Base-by-base conservation (phyloP, 768 basidiomycete genomes). In the Tephrocybe sp. region DNA sequence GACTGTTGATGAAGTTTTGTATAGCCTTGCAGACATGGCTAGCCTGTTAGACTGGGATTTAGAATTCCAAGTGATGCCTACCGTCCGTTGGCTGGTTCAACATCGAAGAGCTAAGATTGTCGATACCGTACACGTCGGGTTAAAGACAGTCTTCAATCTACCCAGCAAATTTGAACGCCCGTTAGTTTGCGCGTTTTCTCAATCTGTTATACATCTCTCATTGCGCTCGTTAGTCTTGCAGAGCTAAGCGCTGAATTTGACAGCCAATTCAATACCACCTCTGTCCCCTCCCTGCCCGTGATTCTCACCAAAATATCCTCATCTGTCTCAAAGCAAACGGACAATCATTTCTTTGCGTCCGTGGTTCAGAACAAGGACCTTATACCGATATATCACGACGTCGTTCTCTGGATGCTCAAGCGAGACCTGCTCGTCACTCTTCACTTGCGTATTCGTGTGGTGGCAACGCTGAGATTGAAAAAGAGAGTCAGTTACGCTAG, bases 41-140 rank as follows among this genome's bases (percentile, higher is more conserved):
- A 85, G 77, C 62, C 64, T 90, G 30, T 70, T 95, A 34, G 90
- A 93, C 51, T 91, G 91, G 83, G 86, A 93, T 57, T 70, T 92
- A 6, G 84, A 92, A 58, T 73, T 80, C 0, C 91, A 96, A 59
- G 78, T 96, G 0, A 90, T 89, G 62, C 90, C 93, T 0, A 83
- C 90, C n/a, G 95, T 96, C 8, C 83, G 92, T 15, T 93, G 93
- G 81, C 76, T 99, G 25, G 89, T 98, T 25, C 85, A 91, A 53
- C 93, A 94, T 68, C 80, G 91, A 47, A 81, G 91, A 61, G 96
- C 93, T 4, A 92, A 92, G 59, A 74, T 98, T 23, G 86, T 97
- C 37, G 94, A 98, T 55, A 80, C 85, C 15, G 83, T 98, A 26
- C 90, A 93, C 60, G 72, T 69, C 3, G 81, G 85, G 39, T 67